These are phyloP conservation scores for Chrysosphaeria jannelii DNA, from an alignment of 2,329 filamentous ascomycete species.

Conservation along the genomic window DNA sequence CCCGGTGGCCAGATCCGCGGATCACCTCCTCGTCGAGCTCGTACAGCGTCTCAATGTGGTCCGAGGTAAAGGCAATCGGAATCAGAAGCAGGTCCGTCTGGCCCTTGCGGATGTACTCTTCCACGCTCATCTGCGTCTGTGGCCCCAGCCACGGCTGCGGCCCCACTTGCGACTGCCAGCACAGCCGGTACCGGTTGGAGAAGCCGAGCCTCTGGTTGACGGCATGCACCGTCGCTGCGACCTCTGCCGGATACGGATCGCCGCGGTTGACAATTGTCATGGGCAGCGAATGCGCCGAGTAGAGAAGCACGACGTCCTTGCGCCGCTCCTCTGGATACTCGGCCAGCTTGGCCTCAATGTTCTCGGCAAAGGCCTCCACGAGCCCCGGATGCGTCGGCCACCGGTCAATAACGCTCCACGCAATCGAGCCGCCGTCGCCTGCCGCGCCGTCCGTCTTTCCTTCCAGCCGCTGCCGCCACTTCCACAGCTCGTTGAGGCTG, in stretches of 20 bases:
- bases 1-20: slow-evolving; percentile 47
- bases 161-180: slow-evolving; percentile 96
- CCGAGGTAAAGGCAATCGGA: slow-evolving; percentile 92
- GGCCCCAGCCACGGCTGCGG: slow-evolving; percentile 87
- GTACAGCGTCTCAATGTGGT: slow-evolving; percentile 91
- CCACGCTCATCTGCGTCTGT: slow-evolving; percentile 68
- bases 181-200: slow-evolving; percentile 71
- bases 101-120: slow-evolving; percentile 67
- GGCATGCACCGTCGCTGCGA: slow-evolving; percentile 81
- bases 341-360: slow-evolving; percentile 60
- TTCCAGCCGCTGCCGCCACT: slow-evolving; percentile 72
- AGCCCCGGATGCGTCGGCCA: slow-evolving; percentile 85
- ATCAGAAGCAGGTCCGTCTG: slow-evolving; percentile 77
- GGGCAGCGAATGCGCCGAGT: slow-evolving; percentile 82
- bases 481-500: slow-evolving; percentile 92
- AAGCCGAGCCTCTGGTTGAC: slow-evolving; percentile 83
- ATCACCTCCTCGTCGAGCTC: slow-evolving; percentile 91
- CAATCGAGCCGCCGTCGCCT: slow-evolving; percentile 32
- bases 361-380: slow-evolving; percentile 72
- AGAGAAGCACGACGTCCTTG: slow-evolving; percentile 58
- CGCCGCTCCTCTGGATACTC: slow-evolving; percentile 62
- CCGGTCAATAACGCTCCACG: slow-evolving; percentile 92
- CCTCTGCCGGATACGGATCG: slow-evolving; percentile 84
- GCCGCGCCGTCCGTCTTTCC: slow-evolving; percentile 21
- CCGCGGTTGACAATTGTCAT: slow-evolving; percentile 95